These are phyloP conservation scores for Lyophyllum decastes DNA, from an alignment of 768 basidiomycete species.

Conservation along the genomic window DNA sequence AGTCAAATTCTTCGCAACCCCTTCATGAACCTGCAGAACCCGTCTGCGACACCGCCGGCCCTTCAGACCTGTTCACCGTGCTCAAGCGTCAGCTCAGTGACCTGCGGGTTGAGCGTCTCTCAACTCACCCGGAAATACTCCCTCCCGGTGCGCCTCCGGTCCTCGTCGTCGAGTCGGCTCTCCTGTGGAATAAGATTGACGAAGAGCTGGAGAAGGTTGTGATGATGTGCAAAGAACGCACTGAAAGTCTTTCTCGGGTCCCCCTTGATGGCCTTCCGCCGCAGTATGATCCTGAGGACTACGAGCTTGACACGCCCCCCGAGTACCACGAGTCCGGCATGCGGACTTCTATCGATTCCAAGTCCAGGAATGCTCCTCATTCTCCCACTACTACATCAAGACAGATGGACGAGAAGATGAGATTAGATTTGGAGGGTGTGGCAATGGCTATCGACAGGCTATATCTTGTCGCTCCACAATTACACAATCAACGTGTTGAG, in stretches of 20 bases:
- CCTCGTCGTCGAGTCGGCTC: constrained; percentile 55
- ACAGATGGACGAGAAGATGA: constrained; percentile 72
- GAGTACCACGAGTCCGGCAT: constrained; percentile 55
- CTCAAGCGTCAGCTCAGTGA: constrained; percentile 71
- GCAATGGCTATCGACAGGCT: constrained; percentile 88
- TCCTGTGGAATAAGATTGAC: constrained; percentile 78
- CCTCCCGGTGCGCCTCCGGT: constrained; percentile 43
- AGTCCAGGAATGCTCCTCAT: constrained; percentile 24
- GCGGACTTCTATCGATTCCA: constrained; percentile 38
- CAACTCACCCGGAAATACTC: constrained; percentile 38
- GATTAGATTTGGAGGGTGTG: constrained; percentile 82
- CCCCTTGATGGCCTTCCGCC: constrained; percentile 43
- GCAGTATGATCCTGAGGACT: constrained; percentile 42
- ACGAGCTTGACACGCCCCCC: constrained; percentile 47
- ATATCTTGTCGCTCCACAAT: constrained; percentile 82
- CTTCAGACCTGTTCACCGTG: constrained; percentile 51
- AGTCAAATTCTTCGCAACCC: constrained; percentile 25
- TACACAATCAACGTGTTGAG: constrained; percentile 93
- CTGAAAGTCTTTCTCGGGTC: constrained; percentile 34
- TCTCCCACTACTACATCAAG: constrained; percentile 26
- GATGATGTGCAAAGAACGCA: constrained; percentile 63
- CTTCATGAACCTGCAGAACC: constrained; percentile 12
- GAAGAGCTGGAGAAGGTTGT: constrained; percentile 71
- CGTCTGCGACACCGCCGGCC: constrained; percentile 14
- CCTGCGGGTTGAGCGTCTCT: constrained; percentile 58